A percentile compares a stretch with the other conserved stretches of the same genome.
Evolutionary conservation across 306 rosid genomes (phyloP).

Genomic region (Cyclanthera cordifolia): DNA sequence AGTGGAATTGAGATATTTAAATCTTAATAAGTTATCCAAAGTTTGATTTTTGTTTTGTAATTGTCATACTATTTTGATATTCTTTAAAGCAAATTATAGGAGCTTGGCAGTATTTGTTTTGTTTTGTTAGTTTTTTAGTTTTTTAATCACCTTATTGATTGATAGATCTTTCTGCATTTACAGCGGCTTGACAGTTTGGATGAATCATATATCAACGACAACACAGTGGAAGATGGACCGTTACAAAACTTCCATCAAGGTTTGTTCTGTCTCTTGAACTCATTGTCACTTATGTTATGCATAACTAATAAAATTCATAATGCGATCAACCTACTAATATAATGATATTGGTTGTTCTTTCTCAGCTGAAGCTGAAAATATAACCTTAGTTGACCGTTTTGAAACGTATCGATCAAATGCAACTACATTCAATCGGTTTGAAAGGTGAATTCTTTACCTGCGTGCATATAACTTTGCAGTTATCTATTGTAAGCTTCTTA

Average conservation of each 20-base stretch:
- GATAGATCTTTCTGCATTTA: conserved; percentile 18
- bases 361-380: conserved; percentile 57
- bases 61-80: too few relatives aligned
- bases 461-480: neutral
- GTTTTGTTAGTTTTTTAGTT: too few relatives aligned
- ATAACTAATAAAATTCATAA: neutral
- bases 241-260: conserved; percentile 54
- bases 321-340: neutral
- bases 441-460: conserved; percentile 36
- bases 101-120: neutral
- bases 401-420: conserved; percentile 34
- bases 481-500: neutral
- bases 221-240: conserved; percentile 30
- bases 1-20: neutral
- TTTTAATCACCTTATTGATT: neutral
- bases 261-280: conserved; percentile 18
- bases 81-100: neutral
- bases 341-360: conserved; percentile 14
- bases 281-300: conserved; percentile 4
- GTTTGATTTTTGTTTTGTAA: neutral
- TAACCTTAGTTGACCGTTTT: conserved; percentile 44
- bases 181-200: conserved; percentile 68
- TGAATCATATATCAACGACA: conserved; percentile 29
- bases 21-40: neutral
- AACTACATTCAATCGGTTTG: conserved; percentile 34